Base-by-base conservation (phyloP, 257 asterid species). In the Jaltomata sinuosa region DNA sequence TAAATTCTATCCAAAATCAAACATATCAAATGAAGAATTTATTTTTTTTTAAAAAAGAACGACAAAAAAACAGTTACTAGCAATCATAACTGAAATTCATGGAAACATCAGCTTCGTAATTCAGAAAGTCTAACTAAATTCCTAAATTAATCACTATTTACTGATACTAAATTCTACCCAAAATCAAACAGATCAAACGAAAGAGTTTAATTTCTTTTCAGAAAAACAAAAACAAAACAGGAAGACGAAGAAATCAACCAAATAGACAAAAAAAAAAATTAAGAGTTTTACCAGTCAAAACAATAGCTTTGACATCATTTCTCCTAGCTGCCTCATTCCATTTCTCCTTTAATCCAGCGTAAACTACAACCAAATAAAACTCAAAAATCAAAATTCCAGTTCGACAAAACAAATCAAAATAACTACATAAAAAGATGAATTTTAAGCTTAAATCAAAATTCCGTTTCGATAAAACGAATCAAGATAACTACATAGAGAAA, bases 251-350 rank as follows among this genome's bases (percentile, higher is more conserved):
- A 69, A 5, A 4, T 38, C 12, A 32, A 8, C 2, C 16, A 29
- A 53, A 59, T 42, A 18, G 16, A 8, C 18, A 25, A 82, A 36
- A 84, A n/a, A 25, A 82, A 36, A 78, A 49, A 2, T 54, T 5
- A 42, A 85, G 81, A 84, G 14, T 42, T 90, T 81, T 87, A 97
- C 99, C 99, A 1, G 90, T 87, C 2, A 97, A 84, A 81, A 97
- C 98, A 87, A 95, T 45, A 83, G 99, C 99, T 88, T 91, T 91
- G 40, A 97, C 94, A 83, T 97, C 99, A 74, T 91, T 86, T 89
- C 99, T 92, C 83, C 86, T 86, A 89, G 90, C 85, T 4, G 99
- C 98, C 87, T 93, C 97, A 3, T 84, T 82, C 68, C 89, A 89
- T 85, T 88, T 92, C 87, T 91, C 92, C 90, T 87, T 89, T 87